Percentiles rank a stretch among this genome's conserved stretches.
These are phyloP conservation scores for Sporothrix mexicana DNA, from an alignment of 2,329 filamentous ascomycete genomes.

Conservation along the genomic window DNA sequence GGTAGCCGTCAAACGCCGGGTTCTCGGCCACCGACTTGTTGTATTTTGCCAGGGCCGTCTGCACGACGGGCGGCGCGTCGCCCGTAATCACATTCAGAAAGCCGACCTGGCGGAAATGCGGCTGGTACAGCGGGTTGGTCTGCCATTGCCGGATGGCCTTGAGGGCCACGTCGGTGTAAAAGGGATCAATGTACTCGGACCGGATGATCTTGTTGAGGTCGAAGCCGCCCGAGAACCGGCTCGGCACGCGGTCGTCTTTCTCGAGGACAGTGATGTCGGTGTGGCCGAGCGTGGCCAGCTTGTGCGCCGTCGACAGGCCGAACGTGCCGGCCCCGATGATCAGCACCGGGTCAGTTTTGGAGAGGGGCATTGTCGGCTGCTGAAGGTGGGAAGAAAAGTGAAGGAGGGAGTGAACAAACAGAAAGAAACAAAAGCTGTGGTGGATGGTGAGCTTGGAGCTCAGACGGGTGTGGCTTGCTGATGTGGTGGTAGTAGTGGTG, in stretches of 20 bases:
- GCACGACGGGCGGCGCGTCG: background rate
- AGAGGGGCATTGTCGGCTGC: background rate
- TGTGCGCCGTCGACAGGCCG: constrained; percentile 56
- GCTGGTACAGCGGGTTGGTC: constrained; percentile 29
- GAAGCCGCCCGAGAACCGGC: constrained; percentile 59
- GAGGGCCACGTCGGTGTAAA: constrained; percentile 61
- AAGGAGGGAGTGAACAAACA: background rate
- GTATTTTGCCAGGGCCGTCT: constrained; percentile 16
- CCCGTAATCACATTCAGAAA: constrained; percentile 27
- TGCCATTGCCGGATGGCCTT: constrained; percentile 28
- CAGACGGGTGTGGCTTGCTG: background rate
- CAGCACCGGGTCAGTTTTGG: constrained; percentile 32
- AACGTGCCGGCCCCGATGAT: constrained; percentile 48
- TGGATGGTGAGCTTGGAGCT: background rate
- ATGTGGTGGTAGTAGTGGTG: background rate
- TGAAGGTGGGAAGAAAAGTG: background rate
- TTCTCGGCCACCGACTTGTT: constrained; percentile 17
- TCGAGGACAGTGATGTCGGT: constrained; percentile 57
- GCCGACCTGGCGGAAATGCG: constrained; percentile 28
- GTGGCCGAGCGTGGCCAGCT: constrained; percentile 53
- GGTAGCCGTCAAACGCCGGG: constrained; percentile 25
- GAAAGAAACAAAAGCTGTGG: background rate
- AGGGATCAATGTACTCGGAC: constrained; percentile 63
- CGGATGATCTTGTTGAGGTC: constrained; percentile 68
- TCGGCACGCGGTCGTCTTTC: constrained; percentile 49